phyloP scores from a whole-genome alignment of 768 basidiomycete genomes.

The Fibroporia radiculosa region DNA sequence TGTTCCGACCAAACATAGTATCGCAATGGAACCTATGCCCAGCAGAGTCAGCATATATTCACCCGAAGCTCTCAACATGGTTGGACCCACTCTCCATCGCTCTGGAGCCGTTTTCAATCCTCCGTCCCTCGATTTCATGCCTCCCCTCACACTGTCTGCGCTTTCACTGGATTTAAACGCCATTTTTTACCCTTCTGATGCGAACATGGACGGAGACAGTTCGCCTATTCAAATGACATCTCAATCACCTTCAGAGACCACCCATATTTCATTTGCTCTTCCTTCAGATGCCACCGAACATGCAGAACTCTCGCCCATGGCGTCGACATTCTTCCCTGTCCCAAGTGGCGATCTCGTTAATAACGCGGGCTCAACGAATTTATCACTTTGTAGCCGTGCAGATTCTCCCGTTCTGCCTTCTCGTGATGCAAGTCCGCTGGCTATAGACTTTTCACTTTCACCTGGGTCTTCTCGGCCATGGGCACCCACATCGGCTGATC shows the following conservation, averaged over 20 bases:
- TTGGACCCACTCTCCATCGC: not conserved
- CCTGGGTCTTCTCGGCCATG: not conserved
- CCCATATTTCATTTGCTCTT: not conserved
- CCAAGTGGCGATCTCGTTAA: not conserved
- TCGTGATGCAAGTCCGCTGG: not conserved
- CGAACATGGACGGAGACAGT: not conserved
- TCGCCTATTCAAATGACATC: constrained; percentile 7
- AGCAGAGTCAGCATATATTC: not conserved
- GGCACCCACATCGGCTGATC: constrained; percentile 8
- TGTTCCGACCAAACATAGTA: not conserved
- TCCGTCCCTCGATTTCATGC: not conserved
- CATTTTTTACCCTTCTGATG: not conserved
- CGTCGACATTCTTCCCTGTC: constrained; percentile 4
- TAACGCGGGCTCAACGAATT: not conserved
- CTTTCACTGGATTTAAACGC: not conserved
- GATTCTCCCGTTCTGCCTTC: constrained; percentile 20
- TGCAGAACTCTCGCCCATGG: not conserved
- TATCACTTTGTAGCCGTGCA: not conserved
- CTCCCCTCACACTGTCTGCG: not conserved
- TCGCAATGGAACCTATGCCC: not conserved
- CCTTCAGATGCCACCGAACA: not conserved
- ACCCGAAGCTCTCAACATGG: not conserved
- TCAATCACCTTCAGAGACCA: not conserved
- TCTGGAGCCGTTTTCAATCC: not conserved
- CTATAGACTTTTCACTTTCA: too few species aligned